Base-by-base conservation (phyloP, 768 basidiomycete species). In the Leccinum imitatum region DNA sequence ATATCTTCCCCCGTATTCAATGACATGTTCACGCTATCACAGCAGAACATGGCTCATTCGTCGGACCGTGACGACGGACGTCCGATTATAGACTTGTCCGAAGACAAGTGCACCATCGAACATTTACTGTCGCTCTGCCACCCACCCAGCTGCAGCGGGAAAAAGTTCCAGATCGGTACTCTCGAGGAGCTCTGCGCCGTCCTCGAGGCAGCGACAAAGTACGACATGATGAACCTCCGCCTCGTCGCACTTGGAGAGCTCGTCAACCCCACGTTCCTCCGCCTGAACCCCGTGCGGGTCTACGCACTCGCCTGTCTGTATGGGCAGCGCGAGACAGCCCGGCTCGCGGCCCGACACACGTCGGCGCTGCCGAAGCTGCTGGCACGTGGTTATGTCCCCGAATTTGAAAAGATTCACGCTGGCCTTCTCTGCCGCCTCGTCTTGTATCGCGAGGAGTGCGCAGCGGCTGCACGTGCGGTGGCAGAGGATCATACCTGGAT, bases 231-330 rank as follows among this genome's bases (percentile, higher is more conserved):
- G 8, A 50, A 48, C 4, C 13, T 27, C 15, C 59, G 33, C 13
- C 15, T 15, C 15, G 15, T 35, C n/a, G 54, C 48, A 14, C 56
- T 68, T 30, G 4, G 17, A 21, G 54, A 47, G 6, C 60, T 67
- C 9, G 17, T 23, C 19, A 21, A 50, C 2, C 54, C 60, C 2
- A 27, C 27, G 0, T 1, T 69, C 5, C 64, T 67, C 25, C 15
- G 14, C 6, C 1, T 21, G n/a, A 59, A 64, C 31, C 60, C 62
- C 13, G 2, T 66, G 30, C 19, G 9, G 9, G 11, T 58, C 4
- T 69, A 60, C 47, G 60, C 47, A 6, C 48, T 68, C 13, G 65
- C 62, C 6, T 69, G 65, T 11, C 67, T 19, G 17, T 7, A 59
- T 53, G 35, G 39, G 27, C 19, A 37, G 9, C 54, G 1, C 3